Evolutionary conservation across 1,139 yeast genomes (phyloP), one percentile per base, ranked within the genome.

Genomic region (Suhomyces taliae): DNA sequence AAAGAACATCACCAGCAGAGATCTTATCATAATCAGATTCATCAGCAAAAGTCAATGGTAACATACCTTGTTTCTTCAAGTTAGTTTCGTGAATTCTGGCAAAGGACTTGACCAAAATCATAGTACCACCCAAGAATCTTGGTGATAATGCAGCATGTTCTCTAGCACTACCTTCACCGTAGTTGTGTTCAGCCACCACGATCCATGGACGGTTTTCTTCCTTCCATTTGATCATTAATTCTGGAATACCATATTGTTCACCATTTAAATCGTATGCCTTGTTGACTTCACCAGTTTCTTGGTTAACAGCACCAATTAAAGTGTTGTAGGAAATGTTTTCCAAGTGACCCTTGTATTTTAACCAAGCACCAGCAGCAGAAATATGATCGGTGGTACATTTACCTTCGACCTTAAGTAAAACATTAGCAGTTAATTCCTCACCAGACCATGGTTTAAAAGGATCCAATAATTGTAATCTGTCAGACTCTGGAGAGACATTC

Each of bases 321-420:
- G 98, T 91, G 74, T 93, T 93, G 74, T 93, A 81, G 11, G 97
- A 88, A 56, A 93, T 93, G 70, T 93, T 93, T 66, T 91, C 97
- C 61, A 93, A 78, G 65, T 93, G 99, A 15, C 99, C 99, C 75
- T 93, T 93, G 74, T 93, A 93, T 74, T 93, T 93, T 70, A 93
- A 81, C 99, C 99, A 93, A n/a, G 86, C 95, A 64, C 99, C 99
- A 34, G 99, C 99, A 37, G 98, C 98, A 27, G 97, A 90, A 58
- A 93, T 93, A 65, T 93, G 99, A 69, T 93, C 99, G 37, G 99
- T 93, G 40, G 99, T 93, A 77, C 98, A 91, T 72, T 93, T 93
- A 54, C 99, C 99, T 72, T 90, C 91, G 44, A 91, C 97, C 72
- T 91, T 93, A 62, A 93, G 70, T 50, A 91, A 72, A 2, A 93